These are phyloP conservation scores for Hypoxylon fuscum DNA, from an alignment of 495 filamentous ascomycete species.

Conservation along the genomic window DNA sequence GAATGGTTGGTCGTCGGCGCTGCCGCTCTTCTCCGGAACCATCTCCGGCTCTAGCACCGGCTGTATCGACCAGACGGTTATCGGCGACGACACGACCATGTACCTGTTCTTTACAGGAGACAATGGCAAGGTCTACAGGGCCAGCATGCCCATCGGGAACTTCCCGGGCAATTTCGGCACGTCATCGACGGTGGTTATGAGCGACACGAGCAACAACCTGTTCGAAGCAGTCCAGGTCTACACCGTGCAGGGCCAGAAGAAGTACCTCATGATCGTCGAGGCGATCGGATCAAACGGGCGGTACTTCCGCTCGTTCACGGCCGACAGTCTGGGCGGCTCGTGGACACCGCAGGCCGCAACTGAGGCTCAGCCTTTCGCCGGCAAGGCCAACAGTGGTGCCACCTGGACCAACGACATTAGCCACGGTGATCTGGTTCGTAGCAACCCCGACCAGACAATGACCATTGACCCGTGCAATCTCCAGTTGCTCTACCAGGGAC, in stretches of 20 bases:
- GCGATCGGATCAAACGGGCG: constrained; percentile 64
- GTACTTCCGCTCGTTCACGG: constrained; percentile 72
- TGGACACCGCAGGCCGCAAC: constrained; percentile 63
- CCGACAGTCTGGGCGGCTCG: constrained; percentile 58
- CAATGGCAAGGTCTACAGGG: constrained; percentile 70
- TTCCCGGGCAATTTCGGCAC: constrained; percentile 69
- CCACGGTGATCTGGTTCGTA: constrained; percentile 67
- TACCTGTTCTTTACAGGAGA: constrained; percentile 74
- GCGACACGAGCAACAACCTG: constrained; percentile 61
- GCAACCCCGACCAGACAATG: constrained; percentile 64
- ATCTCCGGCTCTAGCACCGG: constrained; percentile 60
- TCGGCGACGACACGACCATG: constrained; percentile 66
- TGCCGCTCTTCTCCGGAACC: constrained; percentile 64
- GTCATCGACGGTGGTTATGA: constrained; percentile 56
- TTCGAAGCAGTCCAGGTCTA: constrained; percentile 74
- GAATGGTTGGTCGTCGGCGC: constrained; percentile 62
- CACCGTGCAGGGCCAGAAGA: constrained; percentile 59
- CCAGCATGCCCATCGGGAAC: constrained; percentile 64
- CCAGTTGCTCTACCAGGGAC: constrained; percentile 67
- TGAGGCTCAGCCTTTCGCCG: constrained; percentile 66
- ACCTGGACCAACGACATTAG: constrained; percentile 73
- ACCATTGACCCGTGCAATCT: constrained; percentile 66
- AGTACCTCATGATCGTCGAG: constrained; percentile 72
- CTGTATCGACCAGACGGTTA: constrained; percentile 67
- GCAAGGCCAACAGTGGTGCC: constrained; percentile 68